Evolutionary conservation across 2,329 filamentous ascomycete genomes (phyloP).

Genomic region (Xylaria sp.): DNA sequence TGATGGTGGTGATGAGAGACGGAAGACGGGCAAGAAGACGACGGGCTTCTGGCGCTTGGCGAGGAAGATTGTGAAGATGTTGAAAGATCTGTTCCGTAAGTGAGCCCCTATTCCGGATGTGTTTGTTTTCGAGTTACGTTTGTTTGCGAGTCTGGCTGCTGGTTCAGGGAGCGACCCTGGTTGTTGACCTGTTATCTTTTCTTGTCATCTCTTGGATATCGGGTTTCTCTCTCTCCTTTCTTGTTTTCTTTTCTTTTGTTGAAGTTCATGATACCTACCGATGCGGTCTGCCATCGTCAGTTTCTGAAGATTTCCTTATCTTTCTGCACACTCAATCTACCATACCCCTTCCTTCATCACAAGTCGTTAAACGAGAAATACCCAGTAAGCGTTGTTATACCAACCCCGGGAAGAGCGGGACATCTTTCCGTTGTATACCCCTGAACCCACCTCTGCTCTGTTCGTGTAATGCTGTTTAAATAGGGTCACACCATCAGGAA

Average conservation of each 20-base stretch:
- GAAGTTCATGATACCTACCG: background rate
- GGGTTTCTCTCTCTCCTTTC: no score
- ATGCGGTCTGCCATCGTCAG: background rate
- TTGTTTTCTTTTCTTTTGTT: background rate
- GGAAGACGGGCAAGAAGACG: slow-evolving; percentile 19
- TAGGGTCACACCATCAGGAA: background rate
- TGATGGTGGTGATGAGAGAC: slow-evolving; percentile 18
- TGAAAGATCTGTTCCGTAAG: slow-evolving; percentile 13
- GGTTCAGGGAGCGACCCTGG: no score
- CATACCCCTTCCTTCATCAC: background rate
- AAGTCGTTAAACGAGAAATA: background rate
- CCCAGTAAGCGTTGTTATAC: background rate
- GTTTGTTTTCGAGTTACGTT: no score
- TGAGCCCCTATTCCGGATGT: background rate
- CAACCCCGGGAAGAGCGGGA: background rate
- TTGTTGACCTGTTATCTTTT: no score
- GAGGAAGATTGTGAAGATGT: slow-evolving; percentile 8
- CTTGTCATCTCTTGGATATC: no score
- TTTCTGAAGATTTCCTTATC: background rate
- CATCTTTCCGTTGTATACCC: background rate
- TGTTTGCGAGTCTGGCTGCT: no score
- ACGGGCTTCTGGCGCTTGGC: slow-evolving; percentile 11
- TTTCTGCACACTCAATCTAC: background rate
- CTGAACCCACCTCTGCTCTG: background rate
- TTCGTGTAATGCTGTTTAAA: background rate